Percentiles rank a stretch among this genome's conserved stretches.
These are phyloP conservation scores for Aspergillus unguis DNA, from an alignment of 2,329 filamentous ascomycete species.

Conservation along the genomic window DNA sequence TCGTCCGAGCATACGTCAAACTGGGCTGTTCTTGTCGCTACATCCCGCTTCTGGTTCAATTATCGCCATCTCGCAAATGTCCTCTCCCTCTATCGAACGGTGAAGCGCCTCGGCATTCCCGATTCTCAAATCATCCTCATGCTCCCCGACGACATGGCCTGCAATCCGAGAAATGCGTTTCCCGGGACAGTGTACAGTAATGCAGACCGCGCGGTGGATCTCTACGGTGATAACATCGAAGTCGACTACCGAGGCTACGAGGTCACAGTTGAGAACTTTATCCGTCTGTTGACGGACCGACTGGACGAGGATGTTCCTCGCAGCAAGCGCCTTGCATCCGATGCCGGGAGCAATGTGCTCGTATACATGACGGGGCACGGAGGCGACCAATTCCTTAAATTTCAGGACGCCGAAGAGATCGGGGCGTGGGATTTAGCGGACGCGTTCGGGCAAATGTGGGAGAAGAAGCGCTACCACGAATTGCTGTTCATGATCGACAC, in stretches of 20 bases:
- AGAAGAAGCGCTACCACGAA: conserved; percentile 99
- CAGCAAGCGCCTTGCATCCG: conserved; percentile 88
- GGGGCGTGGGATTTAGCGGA: conserved; percentile 93
- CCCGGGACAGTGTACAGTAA: conserved; percentile 98
- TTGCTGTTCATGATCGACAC: conserved; percentile 99
- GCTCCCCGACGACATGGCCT: conserved; percentile 99
- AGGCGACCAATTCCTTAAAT: conserved; percentile 96
- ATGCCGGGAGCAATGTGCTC: conserved; percentile 92
- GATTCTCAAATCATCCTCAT: conserved; percentile 99
- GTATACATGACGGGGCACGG: conserved; percentile 99
- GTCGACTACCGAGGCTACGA: conserved; percentile 98
- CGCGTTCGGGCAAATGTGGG: conserved; percentile 99
- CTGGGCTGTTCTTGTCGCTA: conserved; percentile 98
- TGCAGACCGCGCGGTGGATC: conserved; percentile 87
- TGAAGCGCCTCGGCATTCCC: conserved; percentile 94
- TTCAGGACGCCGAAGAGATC: conserved; percentile 97
- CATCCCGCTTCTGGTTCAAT: conserved; percentile 99
- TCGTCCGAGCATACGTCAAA: conserved; percentile 76
- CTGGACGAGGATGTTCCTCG: conserved; percentile 92
- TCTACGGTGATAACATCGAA: conserved; percentile 98
- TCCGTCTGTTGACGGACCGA: conserved; percentile 87
- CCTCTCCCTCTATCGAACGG: conserved; percentile 93
- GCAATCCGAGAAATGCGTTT: conserved; percentile 97
- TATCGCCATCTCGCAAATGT: conserved; percentile 98
- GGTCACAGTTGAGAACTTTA: conserved; percentile 98